These are phyloP conservation scores for Aspergillus sp. DNA, from an alignment of 2,329 filamentous ascomycete genomes.

Conservation along the genomic window DNA sequence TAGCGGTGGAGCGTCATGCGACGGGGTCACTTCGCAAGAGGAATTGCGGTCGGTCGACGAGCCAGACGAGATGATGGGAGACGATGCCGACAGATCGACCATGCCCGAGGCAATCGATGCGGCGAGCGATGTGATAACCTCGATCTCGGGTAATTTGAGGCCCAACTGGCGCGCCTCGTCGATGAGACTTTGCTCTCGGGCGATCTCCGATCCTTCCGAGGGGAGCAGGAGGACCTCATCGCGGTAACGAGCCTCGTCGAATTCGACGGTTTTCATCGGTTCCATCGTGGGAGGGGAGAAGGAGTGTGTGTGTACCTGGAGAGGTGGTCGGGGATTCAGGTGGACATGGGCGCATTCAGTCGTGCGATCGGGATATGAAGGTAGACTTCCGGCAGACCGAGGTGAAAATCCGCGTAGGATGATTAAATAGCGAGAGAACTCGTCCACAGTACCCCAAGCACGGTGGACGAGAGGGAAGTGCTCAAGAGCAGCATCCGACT, in stretches of 20 bases:
- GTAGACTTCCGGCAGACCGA: neutral
- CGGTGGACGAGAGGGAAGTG: conserved; percentile 29
- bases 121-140: conserved; percentile 32
- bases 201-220: conserved; percentile 35
- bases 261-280: conserved; percentile 10
- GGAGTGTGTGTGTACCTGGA: neutral
- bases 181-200: conserved; percentile 35
- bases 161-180: conserved; percentile 39
- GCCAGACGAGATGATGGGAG: conserved; percentile 29
- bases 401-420: neutral
- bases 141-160: conserved; percentile 31
- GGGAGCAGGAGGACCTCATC: conserved; percentile 32
- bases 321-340: neutral
- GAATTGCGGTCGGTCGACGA: conserved; percentile 34
- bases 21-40: conserved; percentile 25
- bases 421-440: conserved; percentile 16
- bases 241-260: conserved; percentile 40
- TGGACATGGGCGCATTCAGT: conserved; percentile 9
- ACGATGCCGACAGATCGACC: conserved; percentile 29
- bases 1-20: conserved; percentile 21
- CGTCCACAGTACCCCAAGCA: conserved; percentile 31
- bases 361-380: neutral
- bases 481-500: conserved; percentile 31
- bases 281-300: conserved; percentile 21
- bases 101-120: conserved; percentile 35